phyloP scores from a whole-genome alignment of 2,329 filamentous ascomycete species.

The Colletotrichum eremochloae region DNA sequence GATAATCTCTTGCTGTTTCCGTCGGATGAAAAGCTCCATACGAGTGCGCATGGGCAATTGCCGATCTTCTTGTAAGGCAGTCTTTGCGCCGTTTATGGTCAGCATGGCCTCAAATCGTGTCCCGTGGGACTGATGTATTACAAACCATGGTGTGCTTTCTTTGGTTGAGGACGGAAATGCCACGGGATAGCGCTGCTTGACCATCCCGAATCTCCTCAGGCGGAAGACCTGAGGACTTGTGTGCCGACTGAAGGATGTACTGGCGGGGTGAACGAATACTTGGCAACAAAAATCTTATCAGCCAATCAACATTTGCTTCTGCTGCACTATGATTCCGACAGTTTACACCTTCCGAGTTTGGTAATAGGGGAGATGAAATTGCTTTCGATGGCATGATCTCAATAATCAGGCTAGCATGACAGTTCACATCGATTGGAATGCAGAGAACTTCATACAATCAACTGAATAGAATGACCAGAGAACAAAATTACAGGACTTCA shows the following conservation, averaged over 20 bases:
- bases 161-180: too few species aligned
- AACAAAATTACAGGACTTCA: too few species aligned
- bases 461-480: fast-evolving
- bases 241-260: background rate
- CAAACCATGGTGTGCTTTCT: background rate
- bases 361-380: background rate
- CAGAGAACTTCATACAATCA: background rate
- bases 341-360: background rate
- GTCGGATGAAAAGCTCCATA: background rate
- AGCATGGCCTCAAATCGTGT: background rate
- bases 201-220: background rate
- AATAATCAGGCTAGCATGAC: background rate
- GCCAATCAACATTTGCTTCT: background rate
- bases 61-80: background rate
- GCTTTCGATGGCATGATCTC: background rate
- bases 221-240: background rate
- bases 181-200: background rate
- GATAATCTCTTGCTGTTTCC: background rate
- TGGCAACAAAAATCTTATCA: background rate
- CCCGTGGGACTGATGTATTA: background rate
- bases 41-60: background rate
- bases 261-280: background rate
- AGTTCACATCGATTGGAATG: background rate
- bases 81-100: background rate
- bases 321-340: background rate